These are phyloP conservation scores for Musa beccarii DNA, from an alignment of 176 grass and related monocot species.

Conservation along the genomic window DNA sequence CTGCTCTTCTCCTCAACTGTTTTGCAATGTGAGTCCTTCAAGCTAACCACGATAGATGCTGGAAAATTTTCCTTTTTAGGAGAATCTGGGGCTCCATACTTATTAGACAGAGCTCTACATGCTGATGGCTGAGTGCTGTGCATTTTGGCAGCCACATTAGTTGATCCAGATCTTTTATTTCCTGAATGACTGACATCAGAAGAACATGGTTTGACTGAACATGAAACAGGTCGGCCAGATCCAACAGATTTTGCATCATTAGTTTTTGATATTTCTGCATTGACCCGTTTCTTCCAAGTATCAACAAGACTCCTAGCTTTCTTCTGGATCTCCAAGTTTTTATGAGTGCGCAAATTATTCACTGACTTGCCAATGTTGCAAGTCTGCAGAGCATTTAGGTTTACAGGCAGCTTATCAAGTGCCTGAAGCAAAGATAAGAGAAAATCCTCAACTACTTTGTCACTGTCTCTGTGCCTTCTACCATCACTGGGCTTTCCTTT, in stretches of 20 bases:
- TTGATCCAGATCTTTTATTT: constrained; percentile 30
- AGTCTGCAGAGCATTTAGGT: constrained; percentile 48
- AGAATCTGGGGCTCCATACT: constrained; percentile 24
- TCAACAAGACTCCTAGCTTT: constrained; percentile 56
- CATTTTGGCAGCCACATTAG: constrained; percentile 34
- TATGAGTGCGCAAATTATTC: constrained; percentile 47
- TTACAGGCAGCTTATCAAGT: constrained; percentile 50
- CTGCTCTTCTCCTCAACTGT: constrained; percentile 68
- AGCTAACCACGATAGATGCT: constrained; percentile 16
- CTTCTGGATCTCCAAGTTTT: constrained; percentile 50
- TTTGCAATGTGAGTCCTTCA: constrained; percentile 35
- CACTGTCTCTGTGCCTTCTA: constrained; percentile 60
- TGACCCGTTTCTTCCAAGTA: constrained; percentile 67
- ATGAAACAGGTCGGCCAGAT: constrained; percentile 41
- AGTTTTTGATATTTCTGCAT: constrained; percentile 44
- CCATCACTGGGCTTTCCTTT: constrained; percentile 64
- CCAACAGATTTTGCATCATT: constrained; percentile 38
- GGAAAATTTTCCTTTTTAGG: constrained; percentile 18
- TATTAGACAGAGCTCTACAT: constrained; percentile 23
- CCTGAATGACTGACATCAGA: constrained; percentile 35
- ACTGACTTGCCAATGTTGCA: constrained; percentile 65
- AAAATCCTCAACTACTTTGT: constrained; percentile 57
- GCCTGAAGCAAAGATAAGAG: constrained; percentile 44
- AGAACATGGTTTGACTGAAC: constrained; percentile 43
- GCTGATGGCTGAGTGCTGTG: constrained; percentile 18